Percentiles rank a stretch among this genome's conserved stretches.
These are phyloP conservation scores for Pluteus cervinus DNA, from an alignment of 768 basidiomycete species.

Conservation along the genomic window DNA sequence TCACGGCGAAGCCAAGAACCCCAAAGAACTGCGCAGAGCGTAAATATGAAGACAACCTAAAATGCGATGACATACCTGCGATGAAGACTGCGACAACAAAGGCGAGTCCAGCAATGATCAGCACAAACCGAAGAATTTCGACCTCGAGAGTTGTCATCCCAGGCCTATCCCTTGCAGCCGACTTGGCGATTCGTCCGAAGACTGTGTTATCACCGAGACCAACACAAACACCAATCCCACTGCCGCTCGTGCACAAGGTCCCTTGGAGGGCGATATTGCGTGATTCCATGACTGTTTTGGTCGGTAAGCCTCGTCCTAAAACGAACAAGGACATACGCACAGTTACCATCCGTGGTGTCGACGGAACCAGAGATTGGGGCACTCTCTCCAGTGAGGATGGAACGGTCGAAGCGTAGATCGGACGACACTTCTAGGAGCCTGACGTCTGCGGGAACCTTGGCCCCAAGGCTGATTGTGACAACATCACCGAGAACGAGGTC, in stretches of 20 bases:
- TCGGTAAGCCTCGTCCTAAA: conserved; percentile 10
- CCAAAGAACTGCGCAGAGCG: too few relatives aligned
- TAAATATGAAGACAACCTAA: conserved; percentile 11
- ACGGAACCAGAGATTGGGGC: conserved; percentile 22
- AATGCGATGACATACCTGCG: conserved; percentile 42
- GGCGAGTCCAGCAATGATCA: conserved; percentile 44
- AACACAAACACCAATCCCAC: conserved; percentile 41
- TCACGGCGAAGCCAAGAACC: conserved; percentile 31
- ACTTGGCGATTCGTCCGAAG: conserved; percentile 34
- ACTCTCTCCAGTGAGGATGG: conserved; percentile 62
- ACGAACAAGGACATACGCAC: conserved; percentile 16
- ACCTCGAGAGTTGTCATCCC: conserved; percentile 43
- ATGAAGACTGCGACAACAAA: conserved; percentile 37
- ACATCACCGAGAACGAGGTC: conserved; percentile 67
- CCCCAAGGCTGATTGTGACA: conserved; percentile 55
- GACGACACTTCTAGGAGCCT: conserved; percentile 52
- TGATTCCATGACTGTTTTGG: conserved; percentile 26
- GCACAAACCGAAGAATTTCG: conserved; percentile 50
- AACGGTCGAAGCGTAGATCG: conserved; percentile 57
- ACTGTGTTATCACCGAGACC: conserved; percentile 45
- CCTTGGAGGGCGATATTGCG: conserved; percentile 58
- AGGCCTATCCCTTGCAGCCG: conserved; percentile 29
- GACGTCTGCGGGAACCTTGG: conserved; percentile 67
- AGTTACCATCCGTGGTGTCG: conserved; percentile 28
- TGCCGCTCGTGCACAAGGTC: conserved; percentile 45